Evolutionary conservation across 306 rosid genomes (phyloP), one percentile per base, ranked within the genome.

Genomic region (Rosa rugosa): DNA sequence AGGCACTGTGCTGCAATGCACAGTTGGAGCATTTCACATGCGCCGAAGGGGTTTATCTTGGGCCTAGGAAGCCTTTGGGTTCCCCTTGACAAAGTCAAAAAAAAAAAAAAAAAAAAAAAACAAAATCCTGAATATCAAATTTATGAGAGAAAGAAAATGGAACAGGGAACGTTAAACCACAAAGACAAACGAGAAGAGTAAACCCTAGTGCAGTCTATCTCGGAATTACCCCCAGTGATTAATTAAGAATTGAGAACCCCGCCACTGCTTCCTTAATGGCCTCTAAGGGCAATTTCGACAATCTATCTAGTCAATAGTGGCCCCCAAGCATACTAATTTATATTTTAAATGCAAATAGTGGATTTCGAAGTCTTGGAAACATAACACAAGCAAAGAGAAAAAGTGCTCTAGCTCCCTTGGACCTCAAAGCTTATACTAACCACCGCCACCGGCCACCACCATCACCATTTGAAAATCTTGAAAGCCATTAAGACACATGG

Each of bases 291-390:
- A 31, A 31, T 31, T 31, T 31, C 36, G 36, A 31, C 36, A 31
- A 31, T 31, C 36, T 31, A 31, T 31, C 36, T 31, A 31, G 36
- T 31, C 36, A 31, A 2, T 2, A 31, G 36, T 31, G 3, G 36
- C 34, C 1, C 34, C 34, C 34, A 31, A 31, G 36, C 36, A n/a
- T n/a, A n/a, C n/a, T n/a, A n/a, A n/a, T n/a, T n/a, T n/a, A n/a
- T 13, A 44, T 49, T 44, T 47, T 49, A 6, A 49, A 47, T 54
- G n/a, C 67, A 27, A 3, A 25, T 45, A 16, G 71, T 27, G 71
- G 71, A 59, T 75, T 17, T 62, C 79, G 10, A 45, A 27, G 46
- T 18, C 71, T 75, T 27, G 79, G 79, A 75, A 75, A 75, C 71
- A 45, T 6, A 44, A 75, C 59, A 75, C 71, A 62, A 62, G 79